Base-by-base conservation (phyloP, 2,329 filamentous ascomycete species). In the Blastomyces parvus region DNA sequence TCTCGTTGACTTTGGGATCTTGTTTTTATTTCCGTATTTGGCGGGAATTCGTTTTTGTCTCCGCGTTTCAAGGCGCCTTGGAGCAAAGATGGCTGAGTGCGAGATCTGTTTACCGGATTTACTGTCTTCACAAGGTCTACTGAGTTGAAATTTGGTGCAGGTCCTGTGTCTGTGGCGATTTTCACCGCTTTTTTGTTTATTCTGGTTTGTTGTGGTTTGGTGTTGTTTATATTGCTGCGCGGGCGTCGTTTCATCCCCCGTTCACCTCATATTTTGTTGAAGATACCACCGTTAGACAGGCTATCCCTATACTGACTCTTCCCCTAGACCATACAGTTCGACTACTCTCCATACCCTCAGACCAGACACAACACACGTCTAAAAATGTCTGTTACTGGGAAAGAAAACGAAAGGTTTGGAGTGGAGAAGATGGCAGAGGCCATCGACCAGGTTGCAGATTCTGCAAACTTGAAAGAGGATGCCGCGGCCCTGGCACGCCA, bases 401-500 rank as follows among this genome's bases (percentile, higher is more conserved):
- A 58, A 44, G 56, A 42, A 27, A 58, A 58, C 22, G 52, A 30
- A 36, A 36, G 17, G 38, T 59, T 33, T 22, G 42, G 42, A 7
- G 14, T 33, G 38, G 40, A 59, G 25, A 27, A 59, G 17, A 44
- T 59, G 42, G 58, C 38, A 27, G 61, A 61, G 6, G 40, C 50
- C n/a, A 38, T 53, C 6, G 50, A 42, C 22, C 53, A 36, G 36
- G 22, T 40, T 27, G 38, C 52, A 19, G 46, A 36, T 19, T 25
- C 33, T 61, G 36, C 50, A 36, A 42, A 67, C 36, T 67, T 71
- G 46, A 70, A 71, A 44, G 64, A 64, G n/a, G 72, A 74, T 52
- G 70, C 72, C 8, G 66, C 69, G 14, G 67, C 64, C 33, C 59
- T 71, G n/a, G 74, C 75, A 55, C 73, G 74, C 36, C 70, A 75